Percentiles rank a stretch among this genome's conserved stretches.
Conservation (phyloP, 2,329 filamentous ascomycete species). For the Pseudopyricularia cyperi region DNA sequence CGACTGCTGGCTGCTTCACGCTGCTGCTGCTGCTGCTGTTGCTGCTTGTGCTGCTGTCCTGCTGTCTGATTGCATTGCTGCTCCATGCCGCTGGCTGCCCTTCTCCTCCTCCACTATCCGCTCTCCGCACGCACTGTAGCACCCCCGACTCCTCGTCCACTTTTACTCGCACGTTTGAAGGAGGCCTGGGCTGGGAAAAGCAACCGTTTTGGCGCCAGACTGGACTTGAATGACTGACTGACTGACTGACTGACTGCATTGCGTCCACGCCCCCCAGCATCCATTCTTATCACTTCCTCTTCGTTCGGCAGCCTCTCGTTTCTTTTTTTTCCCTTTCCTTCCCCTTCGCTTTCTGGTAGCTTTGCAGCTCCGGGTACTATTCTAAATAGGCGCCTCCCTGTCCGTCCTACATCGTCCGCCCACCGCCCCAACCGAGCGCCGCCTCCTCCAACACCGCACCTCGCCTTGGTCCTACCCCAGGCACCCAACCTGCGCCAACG, state of each 20-base stretch:
- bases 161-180: not conserved
- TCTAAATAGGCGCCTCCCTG: too few species aligned
- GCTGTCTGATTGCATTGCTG: too few species aligned
- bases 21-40: not conserved
- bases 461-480: not conserved
- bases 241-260: too few species aligned
- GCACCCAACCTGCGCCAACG: not conserved
- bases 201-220: not conserved
- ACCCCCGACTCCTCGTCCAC: not conserved
- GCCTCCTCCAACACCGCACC: not conserved
- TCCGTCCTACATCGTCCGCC: not conserved
- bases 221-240: too few species aligned
- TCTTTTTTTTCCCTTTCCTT: conserved; percentile 1
- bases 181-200: not conserved
- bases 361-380: not conserved
- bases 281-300: not conserved
- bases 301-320: not conserved
- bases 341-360: not conserved
- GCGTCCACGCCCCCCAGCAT: not conserved
- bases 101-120: not conserved
- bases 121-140: not conserved
- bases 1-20: too few species aligned
- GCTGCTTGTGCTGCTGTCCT: not conserved
- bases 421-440: not conserved
- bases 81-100: too few species aligned